These are phyloP conservation scores for Neophaeococcomyces mojaviensis DNA, from an alignment of 2,329 filamentous ascomycete genomes.

Conservation along the genomic window DNA sequence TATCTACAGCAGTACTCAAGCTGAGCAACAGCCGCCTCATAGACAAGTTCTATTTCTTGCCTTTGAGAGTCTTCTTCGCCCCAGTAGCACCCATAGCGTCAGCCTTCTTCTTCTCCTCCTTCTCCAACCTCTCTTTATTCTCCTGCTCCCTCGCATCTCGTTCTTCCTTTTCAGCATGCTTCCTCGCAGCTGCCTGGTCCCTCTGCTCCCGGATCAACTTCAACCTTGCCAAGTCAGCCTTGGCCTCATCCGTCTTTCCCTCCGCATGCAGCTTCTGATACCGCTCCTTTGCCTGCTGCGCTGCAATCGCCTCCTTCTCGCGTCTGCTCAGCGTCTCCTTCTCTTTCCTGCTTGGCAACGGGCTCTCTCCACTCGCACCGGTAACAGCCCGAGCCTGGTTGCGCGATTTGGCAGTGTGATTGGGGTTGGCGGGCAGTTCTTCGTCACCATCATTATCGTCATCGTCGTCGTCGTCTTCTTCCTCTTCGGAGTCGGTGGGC, in stretches of 20 bases:
- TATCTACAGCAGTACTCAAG: background rate
- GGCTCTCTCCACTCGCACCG: slow-evolving; percentile 31
- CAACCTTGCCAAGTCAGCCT: slow-evolving; percentile 78
- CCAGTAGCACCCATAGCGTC: slow-evolving; percentile 26
- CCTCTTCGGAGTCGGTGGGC: slow-evolving; percentile 57
- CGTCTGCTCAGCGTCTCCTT: slow-evolving; percentile 54
- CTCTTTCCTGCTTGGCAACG: slow-evolving; percentile 49
- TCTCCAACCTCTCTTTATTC: slow-evolving; percentile 26
- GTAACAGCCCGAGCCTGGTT: slow-evolving; percentile 51
- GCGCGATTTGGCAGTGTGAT: slow-evolving; percentile 62
- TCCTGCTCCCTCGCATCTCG: slow-evolving; percentile 34
- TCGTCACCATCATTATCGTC: slow-evolving; percentile 31
- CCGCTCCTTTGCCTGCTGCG: slow-evolving; percentile 77
- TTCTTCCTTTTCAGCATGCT: slow-evolving; percentile 64
- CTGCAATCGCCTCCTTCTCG: slow-evolving; percentile 73
- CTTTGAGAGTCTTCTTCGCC: slow-evolving; percentile 26
- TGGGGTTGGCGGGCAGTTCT: slow-evolving; percentile 70
- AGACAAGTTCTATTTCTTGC: slow-evolving; percentile 16
- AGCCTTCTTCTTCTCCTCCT: slow-evolving; percentile 34
- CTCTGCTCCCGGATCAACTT: slow-evolving; percentile 76
- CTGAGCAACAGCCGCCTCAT: background rate
- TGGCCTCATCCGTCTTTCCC: slow-evolving; percentile 94
- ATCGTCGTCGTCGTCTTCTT: slow-evolving; percentile 30
- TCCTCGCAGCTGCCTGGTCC: slow-evolving; percentile 72
- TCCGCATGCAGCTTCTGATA: slow-evolving; percentile 88